phyloP scores from a whole-genome alignment of 305 asterid species.

The Ajuga reptans region DNA sequence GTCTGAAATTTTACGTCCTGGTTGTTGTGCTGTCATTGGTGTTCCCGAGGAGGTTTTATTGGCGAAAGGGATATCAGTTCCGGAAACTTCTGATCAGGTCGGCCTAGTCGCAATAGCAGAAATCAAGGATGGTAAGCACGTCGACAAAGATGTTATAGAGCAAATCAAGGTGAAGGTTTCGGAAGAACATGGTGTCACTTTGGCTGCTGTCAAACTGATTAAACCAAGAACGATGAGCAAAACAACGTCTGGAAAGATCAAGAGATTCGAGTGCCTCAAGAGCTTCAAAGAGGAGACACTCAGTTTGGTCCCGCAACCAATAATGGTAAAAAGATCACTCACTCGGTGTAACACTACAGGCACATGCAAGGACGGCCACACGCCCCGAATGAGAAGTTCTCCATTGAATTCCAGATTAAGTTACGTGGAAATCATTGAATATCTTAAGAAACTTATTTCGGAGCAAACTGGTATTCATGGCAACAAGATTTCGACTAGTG shows the following conservation, averaged over 20 bases:
- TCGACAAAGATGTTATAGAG: conserved; percentile 38
- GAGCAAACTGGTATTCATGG: conserved; percentile 57
- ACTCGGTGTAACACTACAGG: conserved; percentile 71
- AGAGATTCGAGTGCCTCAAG: conserved; percentile 66
- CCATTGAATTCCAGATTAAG: conserved; percentile 29
- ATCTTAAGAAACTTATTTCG: conserved; percentile 44
- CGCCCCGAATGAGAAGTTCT: conserved; percentile 39
- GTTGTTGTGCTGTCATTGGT: conserved; percentile 75
- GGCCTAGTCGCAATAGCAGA: conserved; percentile 80
- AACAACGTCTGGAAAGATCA: conserved; percentile 69
- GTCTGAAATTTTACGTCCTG: conserved; percentile 62
- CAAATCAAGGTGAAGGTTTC: conserved; percentile 49
- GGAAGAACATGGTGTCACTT: conserved; percentile 66
- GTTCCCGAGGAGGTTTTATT: conserved; percentile 64
- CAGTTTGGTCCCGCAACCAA: conserved; percentile 47
- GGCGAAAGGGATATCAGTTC: conserved; percentile 45
- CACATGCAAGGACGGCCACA: conserved; percentile 59
- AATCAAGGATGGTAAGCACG: conserved; percentile 50
- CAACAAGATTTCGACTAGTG: conserved; percentile 51
- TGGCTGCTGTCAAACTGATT: conserved; percentile 57
- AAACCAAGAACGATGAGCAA: conserved; percentile 66
- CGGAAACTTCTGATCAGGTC: conserved; percentile 55
- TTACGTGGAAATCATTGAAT: conserved; percentile 44
- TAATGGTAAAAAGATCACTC: conserved; percentile 33
- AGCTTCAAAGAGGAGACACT: conserved; percentile 58